Base-by-base conservation (phyloP, 495 filamentous ascomycete genomes). In the Poronia punctata region DNA sequence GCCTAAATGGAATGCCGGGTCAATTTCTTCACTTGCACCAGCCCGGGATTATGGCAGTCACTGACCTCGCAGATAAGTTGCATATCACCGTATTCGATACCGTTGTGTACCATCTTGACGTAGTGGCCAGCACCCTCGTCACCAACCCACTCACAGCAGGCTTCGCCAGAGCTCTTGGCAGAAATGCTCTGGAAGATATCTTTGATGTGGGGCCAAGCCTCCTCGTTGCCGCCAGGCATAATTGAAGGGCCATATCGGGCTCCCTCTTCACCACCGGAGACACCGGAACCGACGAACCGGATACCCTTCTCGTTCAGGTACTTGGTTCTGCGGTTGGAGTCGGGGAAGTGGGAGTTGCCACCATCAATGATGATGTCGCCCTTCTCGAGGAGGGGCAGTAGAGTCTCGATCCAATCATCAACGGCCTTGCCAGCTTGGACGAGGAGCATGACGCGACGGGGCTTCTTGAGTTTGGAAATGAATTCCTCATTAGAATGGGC, bases 81-180 rank as follows among this genome's bases (percentile, higher is more conserved):
- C 92, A 98, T 98, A 69, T 98, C 92, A 82, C 92, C 92, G 62
- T 98, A 98, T 72, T 98, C 92, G 59, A 98, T 98, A 78, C 92
- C 92, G 66, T 98, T 98, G 82, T 98, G 92, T 44, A 98, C 92
- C 93, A 98, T 98, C 83, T 98, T 98, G 73, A 98, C 89, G 76
- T 95, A 98, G 79, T 98, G 92, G 46, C 92, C 92, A 61, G 92
- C 82, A 76, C 92, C 92, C 64, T 95, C 88, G 73, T 98, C 92
- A 74, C 92, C 92, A 52, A 97, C 92, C 92, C 92, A 98, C 68
- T 98, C 89, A 63, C 92, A 98, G 79, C 92, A 98, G 29, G 92
- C 66, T 76, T 98, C 93, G 48, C 80, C 82, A 53, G 95, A 89
- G 62, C 84, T 88, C 80, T 97, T 97, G 65, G 92, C 93, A 48